Conservation (phyloP, 2,329 filamentous ascomycete species). For the Xylaria sp. region DNA sequence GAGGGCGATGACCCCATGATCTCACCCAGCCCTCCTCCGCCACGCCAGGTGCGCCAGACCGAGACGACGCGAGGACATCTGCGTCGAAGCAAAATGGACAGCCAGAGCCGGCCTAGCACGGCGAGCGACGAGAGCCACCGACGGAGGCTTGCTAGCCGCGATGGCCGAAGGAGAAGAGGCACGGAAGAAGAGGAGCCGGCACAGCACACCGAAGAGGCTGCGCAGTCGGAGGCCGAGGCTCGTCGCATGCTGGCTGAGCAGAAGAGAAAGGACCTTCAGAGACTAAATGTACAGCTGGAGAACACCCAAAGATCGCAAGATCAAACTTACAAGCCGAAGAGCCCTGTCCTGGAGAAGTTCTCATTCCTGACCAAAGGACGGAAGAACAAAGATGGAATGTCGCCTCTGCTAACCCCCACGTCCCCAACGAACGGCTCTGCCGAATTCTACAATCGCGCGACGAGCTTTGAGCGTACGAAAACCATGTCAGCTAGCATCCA, state of each 20-base stretch:
- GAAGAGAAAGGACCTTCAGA: slow-evolving; percentile 51
- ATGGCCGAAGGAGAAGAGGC: slow-evolving; percentile 23
- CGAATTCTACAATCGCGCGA: slow-evolving; percentile 32
- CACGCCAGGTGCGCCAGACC: slow-evolving; percentile 28
- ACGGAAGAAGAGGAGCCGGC: slow-evolving; percentile 31
- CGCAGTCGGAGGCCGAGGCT: slow-evolving; percentile 50
- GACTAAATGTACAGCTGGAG: slow-evolving; percentile 48
- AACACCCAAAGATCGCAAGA: slow-evolving; percentile 35
- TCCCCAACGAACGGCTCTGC: slow-evolving; percentile 37
- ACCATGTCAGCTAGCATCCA: slow-evolving; percentile 41
- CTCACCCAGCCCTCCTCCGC: slow-evolving; percentile 19
- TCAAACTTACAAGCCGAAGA: slow-evolving; percentile 38
- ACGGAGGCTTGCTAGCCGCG: slow-evolving; percentile 24
- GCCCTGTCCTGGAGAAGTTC: slow-evolving; percentile 53
- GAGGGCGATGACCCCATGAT: slow-evolving; percentile 17
- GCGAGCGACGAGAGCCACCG: slow-evolving; percentile 26
- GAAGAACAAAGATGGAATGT: slow-evolving; percentile 43
- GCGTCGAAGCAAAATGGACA: slow-evolving; percentile 25
- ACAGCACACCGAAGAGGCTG: slow-evolving; percentile 42
- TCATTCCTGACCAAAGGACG: slow-evolving; percentile 48
- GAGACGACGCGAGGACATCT: slow-evolving; percentile 20
- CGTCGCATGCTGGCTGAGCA: slow-evolving; percentile 53
- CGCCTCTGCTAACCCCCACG: slow-evolving; percentile 38
- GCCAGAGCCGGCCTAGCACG: slow-evolving; percentile 21
- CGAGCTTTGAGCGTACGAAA: slow-evolving; percentile 25